Conservation (phyloP, 169 alveolate species). For the Plasmodium sp. region DNA sequence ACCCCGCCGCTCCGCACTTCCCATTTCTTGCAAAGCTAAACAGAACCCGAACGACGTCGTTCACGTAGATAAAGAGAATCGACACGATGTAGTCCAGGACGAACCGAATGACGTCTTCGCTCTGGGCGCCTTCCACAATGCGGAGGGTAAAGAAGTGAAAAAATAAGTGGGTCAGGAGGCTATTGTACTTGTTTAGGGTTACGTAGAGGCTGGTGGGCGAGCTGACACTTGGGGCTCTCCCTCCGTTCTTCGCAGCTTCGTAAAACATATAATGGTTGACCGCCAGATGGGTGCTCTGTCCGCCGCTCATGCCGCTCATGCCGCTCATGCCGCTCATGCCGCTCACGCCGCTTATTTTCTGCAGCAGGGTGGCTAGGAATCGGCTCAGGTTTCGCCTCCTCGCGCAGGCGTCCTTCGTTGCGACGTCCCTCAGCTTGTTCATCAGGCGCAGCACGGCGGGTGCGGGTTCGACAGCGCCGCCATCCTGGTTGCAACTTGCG, state of each 20-base stretch:
- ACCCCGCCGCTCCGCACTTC: neutral
- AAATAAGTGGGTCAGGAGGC: constrained; percentile 1
- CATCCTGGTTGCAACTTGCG: too few relatives aligned
- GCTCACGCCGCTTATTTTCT: neutral
- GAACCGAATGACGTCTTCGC: neutral
- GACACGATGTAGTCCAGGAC: constrained; percentile 9
- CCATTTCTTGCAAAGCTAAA: neutral
- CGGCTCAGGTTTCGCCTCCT: neutral
- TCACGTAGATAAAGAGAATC: constrained; percentile 30
- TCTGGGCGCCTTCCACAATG: neutral
- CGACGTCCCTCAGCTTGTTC: constrained; percentile 10
- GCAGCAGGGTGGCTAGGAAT: neutral
- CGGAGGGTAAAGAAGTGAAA: constrained; percentile 11
- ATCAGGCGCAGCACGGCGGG: neutral
- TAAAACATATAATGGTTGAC: neutral
- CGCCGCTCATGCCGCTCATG: neutral
- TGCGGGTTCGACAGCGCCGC: neutral
- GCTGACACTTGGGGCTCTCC: neutral
- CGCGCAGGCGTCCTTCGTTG: neutral
- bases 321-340: neutral
- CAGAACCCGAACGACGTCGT: constrained; percentile 14
- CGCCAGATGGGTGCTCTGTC: neutral
- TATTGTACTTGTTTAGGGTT: constrained; percentile 19
- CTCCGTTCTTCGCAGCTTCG: neutral
- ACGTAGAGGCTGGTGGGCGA: neutral